phyloP scores from a whole-genome alignment of 2,329 filamentous ascomycete genomes.

The Fonsecaea multimorphosa region DNA sequence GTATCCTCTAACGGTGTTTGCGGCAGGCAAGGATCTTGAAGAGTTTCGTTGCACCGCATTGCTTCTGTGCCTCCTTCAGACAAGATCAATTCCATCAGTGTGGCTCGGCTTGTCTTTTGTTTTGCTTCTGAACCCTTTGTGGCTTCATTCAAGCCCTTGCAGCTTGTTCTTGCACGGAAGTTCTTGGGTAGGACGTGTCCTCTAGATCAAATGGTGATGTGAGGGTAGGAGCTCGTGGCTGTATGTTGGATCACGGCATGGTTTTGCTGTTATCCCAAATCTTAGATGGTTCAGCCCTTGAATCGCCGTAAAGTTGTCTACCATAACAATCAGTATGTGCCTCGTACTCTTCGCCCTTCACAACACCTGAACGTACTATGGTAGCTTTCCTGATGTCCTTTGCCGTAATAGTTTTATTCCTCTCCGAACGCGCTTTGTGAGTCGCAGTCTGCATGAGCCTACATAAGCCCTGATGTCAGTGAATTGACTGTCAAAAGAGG shows the following conservation, averaged over 20 bases:
- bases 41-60: not conserved
- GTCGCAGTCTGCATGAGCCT: slow-evolving; percentile 80
- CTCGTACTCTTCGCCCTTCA: not conserved
- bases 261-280: not conserved
- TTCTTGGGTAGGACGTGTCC: not conserved
- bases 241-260: not conserved
- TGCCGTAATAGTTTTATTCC: slow-evolving; percentile 75
- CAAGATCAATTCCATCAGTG: not conserved
- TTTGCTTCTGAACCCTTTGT: not conserved
- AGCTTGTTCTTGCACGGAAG: not conserved
- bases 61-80: not conserved
- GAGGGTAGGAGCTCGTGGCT: not conserved
- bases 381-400: slow-evolving; percentile 79
- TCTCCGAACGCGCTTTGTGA: slow-evolving; percentile 75
- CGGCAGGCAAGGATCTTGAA: not conserved
- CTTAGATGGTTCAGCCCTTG: slow-evolving; percentile 29
- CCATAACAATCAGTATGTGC: not conserved
- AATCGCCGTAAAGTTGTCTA: slow-evolving; percentile 34
- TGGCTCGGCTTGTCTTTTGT: not conserved
- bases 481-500: not conserved
- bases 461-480: not conserved
- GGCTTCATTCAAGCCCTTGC: not conserved
- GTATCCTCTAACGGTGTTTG: not conserved
- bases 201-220: not conserved
- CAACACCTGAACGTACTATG: slow-evolving; percentile 59